Conservation (phyloP, 1,284 basidiomycete species). For the Hypsizygus ulmarius region DNA sequence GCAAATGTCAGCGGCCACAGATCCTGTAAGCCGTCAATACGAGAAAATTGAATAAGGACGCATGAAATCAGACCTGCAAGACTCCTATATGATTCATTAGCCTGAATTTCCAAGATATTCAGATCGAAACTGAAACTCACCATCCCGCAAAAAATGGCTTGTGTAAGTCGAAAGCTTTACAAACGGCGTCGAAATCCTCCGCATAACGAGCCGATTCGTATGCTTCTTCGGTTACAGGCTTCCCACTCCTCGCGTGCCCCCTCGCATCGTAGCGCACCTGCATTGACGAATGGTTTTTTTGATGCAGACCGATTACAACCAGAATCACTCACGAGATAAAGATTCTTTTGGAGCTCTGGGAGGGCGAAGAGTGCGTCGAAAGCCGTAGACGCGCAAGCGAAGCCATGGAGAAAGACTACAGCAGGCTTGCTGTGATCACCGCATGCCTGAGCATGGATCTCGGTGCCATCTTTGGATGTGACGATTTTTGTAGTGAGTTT, state of each 20-base stretch:
- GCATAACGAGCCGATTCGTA: conserved; percentile 25
- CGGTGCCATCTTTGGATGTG: conserved; percentile 14
- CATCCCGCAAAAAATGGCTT: conserved; percentile 27
- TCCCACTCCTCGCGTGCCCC: conserved; percentile 30
- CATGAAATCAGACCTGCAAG: conserved; percentile 9
- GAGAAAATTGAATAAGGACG: neutral
- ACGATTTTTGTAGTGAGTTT: conserved; percentile 12
- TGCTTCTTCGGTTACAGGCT: conserved; percentile 22
- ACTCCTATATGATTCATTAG: conserved; percentile 7
- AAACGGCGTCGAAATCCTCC: conserved; percentile 28
- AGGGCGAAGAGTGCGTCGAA: conserved; percentile 14
- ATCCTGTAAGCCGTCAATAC: conserved; percentile 15
- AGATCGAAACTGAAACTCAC: conserved; percentile 17
- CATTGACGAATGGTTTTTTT: neutral
- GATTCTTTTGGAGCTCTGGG: conserved; percentile 11
- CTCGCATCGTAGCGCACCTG: conserved; percentile 19
- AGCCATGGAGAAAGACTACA: conserved; percentile 16
- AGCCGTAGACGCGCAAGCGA: conserved; percentile 8
- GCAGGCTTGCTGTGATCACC: conserved; percentile 13
- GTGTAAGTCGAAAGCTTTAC: conserved; percentile 21
- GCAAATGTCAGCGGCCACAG: conserved; percentile 27
- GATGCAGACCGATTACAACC: neutral
- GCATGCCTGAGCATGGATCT: conserved; percentile 14
- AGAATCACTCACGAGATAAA: conserved; percentile 10
- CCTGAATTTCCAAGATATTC: neutral